Evolutionary conservation across 2,329 filamentous ascomycete genomes (phyloP), one percentile per base, ranked within the genome.

Genomic region (Colletotrichum tamarilloi): DNA sequence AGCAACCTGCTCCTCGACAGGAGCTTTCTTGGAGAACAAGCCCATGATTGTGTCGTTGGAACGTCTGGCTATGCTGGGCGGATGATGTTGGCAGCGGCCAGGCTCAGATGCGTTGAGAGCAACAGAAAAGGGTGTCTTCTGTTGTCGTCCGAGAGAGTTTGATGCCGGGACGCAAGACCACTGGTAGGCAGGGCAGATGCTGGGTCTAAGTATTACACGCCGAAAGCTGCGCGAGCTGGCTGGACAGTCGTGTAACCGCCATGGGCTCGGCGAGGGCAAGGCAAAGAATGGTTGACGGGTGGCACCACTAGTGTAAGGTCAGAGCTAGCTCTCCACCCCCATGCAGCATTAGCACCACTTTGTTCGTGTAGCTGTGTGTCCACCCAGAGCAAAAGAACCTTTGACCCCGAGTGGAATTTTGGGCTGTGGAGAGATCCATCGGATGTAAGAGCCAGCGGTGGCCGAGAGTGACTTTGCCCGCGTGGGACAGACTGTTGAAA

Each of bases 191-290:
- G 52, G 30, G 32, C 42, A 53, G 26, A 16, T 14, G 4, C 5
- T 5, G 55, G 53, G 24, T 56, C 4, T 69, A 69, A 46, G 59
- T 69, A 69, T 52, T 65, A 42, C 22, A 38, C 38, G 56, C 32
- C 69, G 5, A 19, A 1, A 46, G 57, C 22, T 53, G 53, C 59
- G 59, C 57, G 42, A 30, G 22, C 30, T 42, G 5, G 30, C 32
- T 38, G 24, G 57, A n/a, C 5, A 26, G 35, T 62, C 70, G 35
- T 66, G 60, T 19, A 70, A 66, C 32, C 55, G 49, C 55, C 67
- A 62, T 73, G 46, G 70, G 70, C 60, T 70, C 60, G 60, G 70
- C 67, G 67, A 73, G 57, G 67, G 28, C 42, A 56, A 42, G 19
- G 53, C 30, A 19, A 52, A 58, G 52, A n/a, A 68, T 30, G 64